Base-by-base conservation (phyloP, 495 filamentous ascomycete genomes). In the Pyrenula aspistea region DNA sequence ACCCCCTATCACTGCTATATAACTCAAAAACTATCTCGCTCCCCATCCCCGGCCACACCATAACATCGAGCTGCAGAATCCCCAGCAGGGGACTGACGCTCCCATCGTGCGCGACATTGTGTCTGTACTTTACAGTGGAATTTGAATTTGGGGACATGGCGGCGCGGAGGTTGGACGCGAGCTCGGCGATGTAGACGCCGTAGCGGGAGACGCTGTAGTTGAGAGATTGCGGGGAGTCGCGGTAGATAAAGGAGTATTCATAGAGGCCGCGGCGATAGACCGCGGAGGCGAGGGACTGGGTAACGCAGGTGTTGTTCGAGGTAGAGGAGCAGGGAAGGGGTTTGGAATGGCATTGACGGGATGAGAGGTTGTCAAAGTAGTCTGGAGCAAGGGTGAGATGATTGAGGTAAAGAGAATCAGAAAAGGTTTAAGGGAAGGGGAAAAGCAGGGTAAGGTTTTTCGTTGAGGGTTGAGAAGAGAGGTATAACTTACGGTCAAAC, bases 11-110 rank as follows among this genome's bases (percentile, higher is more conserved):
- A 50, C 62, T 65, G 53, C 66, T 68, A 55, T 81, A 85, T 11
- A 86, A 49, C 69, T 89, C 85, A 62, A 89, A 87, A 0, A 86
- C 75, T 3, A 88, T 70, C 64, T 88, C 84, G 10, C 73, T 69
- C 0, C 85, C 85, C 82, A 88, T 85, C 0, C 85, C 85, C 0
- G 84, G 85, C 85, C 85, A 89, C 2, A 86, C 79, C 84, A 88
- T 88, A 47, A 67, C 61, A 42, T 84, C 79, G 2, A 83, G 61
- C 63, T 88, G 84, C 57, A 89, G 63, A n/a, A 86, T 73, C 2
- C 73, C 71, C 23, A 89, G 62, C n/a, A 89, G 58, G 2, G 74
- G 67, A 8, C 78, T 78, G 11, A 89, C 61, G 20, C 78, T 83
- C 11, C 85, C 85, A 60, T 88, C 85, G 60, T 89, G 84, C 19